Evolutionary conservation across 495 filamentous ascomycete species (phyloP).

Genomic region (Hypomontagnella submonticulosa): DNA sequence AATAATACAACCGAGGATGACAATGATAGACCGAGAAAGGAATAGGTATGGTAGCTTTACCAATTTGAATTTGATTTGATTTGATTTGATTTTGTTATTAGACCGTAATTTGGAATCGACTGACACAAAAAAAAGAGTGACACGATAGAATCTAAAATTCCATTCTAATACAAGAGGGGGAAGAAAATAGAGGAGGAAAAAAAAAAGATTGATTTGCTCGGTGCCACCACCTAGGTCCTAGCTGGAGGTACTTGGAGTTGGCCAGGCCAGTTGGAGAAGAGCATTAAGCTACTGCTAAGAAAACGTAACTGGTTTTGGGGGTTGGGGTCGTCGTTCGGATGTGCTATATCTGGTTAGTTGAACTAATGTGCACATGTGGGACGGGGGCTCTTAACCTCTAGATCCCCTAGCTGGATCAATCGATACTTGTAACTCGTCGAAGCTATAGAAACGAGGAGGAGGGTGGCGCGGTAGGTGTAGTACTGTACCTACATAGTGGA

Average conservation of each 20-base stretch:
- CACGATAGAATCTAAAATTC: too few species aligned
- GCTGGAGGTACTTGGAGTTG: conserved; percentile 1
- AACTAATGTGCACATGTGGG: conserved; percentile 5
- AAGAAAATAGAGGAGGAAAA: conserved; percentile 14
- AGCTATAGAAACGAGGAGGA: conserved; percentile 7
- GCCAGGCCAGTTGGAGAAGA: conserved; percentile 38
- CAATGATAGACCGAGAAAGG: conserved; percentile 33
- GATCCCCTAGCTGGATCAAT: conserved; percentile 19
- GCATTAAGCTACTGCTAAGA: conserved; percentile 25
- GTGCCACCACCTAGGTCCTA: conserved; percentile 32
- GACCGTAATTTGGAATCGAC: too few species aligned
- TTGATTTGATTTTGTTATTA: too few species aligned
- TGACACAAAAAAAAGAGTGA: too few species aligned
- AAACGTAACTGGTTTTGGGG: conserved; percentile 36
- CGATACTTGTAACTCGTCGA: background rate
- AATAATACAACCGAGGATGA: conserved; percentile 36
- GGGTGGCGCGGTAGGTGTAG: conserved; percentile 23
- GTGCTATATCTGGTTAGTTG: conserved; percentile 39
- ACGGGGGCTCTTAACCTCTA: conserved; percentile 23
- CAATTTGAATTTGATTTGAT: background rate
- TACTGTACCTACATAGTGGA: conserved; percentile 26
- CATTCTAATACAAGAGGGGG: background rate
- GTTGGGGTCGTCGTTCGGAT: conserved; percentile 32
- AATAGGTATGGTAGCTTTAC: conserved; percentile 27
- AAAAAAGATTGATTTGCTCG: conserved; percentile 30